Evolutionary conservation across 768 basidiomycete genomes (phyloP).

Genomic region (Amanita exitialis): DNA sequence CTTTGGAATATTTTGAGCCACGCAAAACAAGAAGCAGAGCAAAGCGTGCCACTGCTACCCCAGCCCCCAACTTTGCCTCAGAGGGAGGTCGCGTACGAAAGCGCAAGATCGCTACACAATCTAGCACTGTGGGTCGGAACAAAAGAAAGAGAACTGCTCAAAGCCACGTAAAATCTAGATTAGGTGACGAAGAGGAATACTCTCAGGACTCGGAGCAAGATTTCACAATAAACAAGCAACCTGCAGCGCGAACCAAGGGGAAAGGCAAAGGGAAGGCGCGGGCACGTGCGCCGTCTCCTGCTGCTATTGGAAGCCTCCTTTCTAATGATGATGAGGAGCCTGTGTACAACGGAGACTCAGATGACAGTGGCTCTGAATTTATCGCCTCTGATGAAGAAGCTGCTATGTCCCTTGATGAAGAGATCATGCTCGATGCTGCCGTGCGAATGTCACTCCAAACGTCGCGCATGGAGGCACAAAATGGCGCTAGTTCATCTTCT

Average conservation of each 20-base stretch:
- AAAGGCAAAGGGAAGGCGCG: constrained; percentile 27
- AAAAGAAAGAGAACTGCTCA: constrained; percentile 14
- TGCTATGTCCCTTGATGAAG: constrained; percentile 24
- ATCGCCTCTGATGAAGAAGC: constrained; percentile 30
- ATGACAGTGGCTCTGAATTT: constrained; percentile 55
- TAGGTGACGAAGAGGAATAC: not conserved
- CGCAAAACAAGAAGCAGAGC: constrained; percentile 7
- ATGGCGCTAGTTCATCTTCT: constrained; percentile 28
- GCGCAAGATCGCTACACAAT: constrained; percentile 25
- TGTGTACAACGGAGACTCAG: constrained; percentile 32
- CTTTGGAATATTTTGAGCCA: constrained; percentile 12
- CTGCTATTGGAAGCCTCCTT: constrained; percentile 20
- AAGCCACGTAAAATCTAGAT: constrained; percentile 13
- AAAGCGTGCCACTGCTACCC: constrained; percentile 18
- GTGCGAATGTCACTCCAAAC: constrained; percentile 41
- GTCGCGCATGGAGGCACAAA: constrained; percentile 13
- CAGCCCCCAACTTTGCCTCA: constrained; percentile 13
- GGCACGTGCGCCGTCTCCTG: constrained; percentile 11
- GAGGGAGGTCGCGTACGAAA: constrained; percentile 18
- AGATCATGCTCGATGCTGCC: constrained; percentile 47
- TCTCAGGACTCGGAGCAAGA: not conserved
- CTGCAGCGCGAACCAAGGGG: constrained; percentile 19
- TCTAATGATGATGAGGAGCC: constrained; percentile 4
- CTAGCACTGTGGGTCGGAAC: constrained; percentile 18
- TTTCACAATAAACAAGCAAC: not conserved